These are phyloP conservation scores for Pyrenophora graminea DNA, from an alignment of 2,329 filamentous ascomycete genomes.

Conservation along the genomic window DNA sequence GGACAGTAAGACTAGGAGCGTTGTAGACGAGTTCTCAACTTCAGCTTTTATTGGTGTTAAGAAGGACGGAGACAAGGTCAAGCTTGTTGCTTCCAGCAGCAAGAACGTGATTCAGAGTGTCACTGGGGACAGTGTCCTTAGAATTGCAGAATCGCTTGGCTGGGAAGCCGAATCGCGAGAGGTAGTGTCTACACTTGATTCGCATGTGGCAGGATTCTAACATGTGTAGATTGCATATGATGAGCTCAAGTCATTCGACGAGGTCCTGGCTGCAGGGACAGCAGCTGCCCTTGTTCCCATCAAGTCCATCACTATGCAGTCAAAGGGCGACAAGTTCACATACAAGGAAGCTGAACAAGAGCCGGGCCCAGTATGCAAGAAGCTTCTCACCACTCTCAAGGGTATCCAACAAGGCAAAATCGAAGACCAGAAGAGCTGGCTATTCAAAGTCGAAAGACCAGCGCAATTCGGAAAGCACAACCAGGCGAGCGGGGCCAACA, in stretches of 20 bases:
- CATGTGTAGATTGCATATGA: constrained; percentile 64
- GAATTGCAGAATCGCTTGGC: constrained; percentile 76
- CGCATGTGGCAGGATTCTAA: constrained; percentile 6
- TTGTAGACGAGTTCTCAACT: constrained; percentile 95
- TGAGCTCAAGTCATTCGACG: constrained; percentile 66
- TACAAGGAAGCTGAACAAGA: constrained; percentile 65
- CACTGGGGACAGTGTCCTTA: constrained; percentile 76
- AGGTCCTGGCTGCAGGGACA: constrained; percentile 90
- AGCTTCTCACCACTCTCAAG: constrained; percentile 76
- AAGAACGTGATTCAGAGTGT: constrained; percentile 86
- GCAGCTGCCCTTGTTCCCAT: constrained; percentile 91
- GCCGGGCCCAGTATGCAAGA: constrained; percentile 72
- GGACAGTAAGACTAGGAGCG: constrained; percentile 79
- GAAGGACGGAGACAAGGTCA: constrained; percentile 64
- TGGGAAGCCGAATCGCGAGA: constrained; percentile 81
- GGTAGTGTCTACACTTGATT: constrained; percentile 50
- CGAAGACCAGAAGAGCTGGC: constrained; percentile 78
- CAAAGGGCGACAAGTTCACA: constrained; percentile 59
- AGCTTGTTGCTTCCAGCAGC: constrained; percentile 84
- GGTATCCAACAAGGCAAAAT: constrained; percentile 83
- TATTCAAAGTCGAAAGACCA: constrained; percentile 51
- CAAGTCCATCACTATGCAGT: constrained; percentile 79
- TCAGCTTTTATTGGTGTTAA: constrained; percentile 86
- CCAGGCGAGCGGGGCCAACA: constrained; percentile 27
- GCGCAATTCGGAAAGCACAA: constrained; percentile 41